phyloP scores from a whole-genome alignment of 2,329 filamentous ascomycete species.

The Fusarium ramigenum region DNA sequence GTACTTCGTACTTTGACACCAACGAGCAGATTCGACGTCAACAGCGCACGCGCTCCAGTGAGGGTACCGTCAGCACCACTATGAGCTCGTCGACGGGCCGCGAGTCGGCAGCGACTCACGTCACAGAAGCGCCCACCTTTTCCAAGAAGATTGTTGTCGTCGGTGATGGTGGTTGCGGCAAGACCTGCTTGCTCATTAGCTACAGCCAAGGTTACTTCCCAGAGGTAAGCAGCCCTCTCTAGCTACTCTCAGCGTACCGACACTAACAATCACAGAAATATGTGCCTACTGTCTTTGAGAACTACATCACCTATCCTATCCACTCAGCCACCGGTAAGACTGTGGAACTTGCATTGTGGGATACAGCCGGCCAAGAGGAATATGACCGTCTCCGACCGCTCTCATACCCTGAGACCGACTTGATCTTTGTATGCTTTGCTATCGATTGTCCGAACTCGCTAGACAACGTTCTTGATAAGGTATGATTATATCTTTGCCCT shows the following conservation, averaged over 20 bases:
- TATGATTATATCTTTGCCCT: conserved; percentile 51
- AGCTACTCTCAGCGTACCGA: background rate
- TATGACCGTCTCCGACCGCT: conserved; percentile 95
- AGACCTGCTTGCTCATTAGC: conserved; percentile 98
- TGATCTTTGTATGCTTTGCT: conserved; percentile 98
- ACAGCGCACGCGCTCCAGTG: conserved; percentile 76
- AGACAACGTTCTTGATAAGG: conserved; percentile 99
- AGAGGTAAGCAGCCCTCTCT: conserved; percentile 71
- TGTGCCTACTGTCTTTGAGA: conserved; percentile 98
- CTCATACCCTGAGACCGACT: conserved; percentile 96
- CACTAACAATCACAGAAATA: conserved; percentile 79
- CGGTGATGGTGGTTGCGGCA: conserved; percentile 96
- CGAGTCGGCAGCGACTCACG: conserved; percentile 82
- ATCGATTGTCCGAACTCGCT: conserved; percentile 98
- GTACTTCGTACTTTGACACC: conserved; percentile 62
- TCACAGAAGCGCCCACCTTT: conserved; percentile 90
- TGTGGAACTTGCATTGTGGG: conserved; percentile 96
- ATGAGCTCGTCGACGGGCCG: conserved; percentile 78
- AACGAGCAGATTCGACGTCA: conserved; percentile 55
- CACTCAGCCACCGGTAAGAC: conserved; percentile 90
- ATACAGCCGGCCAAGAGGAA: conserved; percentile 98
- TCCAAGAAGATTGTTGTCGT: conserved; percentile 99
- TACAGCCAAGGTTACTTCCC: conserved; percentile 99
- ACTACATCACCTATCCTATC: conserved; percentile 97
- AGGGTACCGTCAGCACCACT: conserved; percentile 89